Conservation (phyloP, 2,329 filamentous ascomycete genomes). For the Penicillium hordei region DNA sequence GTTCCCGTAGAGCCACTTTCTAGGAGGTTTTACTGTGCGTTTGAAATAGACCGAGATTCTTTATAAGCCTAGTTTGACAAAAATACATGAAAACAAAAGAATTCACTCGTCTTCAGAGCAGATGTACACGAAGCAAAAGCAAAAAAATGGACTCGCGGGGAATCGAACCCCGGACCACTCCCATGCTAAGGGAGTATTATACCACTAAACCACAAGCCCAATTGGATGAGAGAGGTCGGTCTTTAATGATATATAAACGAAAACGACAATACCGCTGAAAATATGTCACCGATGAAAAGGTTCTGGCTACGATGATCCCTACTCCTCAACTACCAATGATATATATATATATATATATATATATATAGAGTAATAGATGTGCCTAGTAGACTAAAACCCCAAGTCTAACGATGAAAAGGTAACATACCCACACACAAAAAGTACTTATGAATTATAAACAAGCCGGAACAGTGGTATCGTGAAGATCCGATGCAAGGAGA, state of each 20-base stretch:
- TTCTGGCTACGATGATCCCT: background rate
- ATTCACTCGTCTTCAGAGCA: no score
- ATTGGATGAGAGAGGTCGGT: background rate
- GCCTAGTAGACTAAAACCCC: background rate
- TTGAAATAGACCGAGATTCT: no score
- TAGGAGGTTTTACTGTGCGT: no score
- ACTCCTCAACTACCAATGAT: no score
- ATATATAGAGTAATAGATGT: background rate
- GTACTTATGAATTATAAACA: background rate
- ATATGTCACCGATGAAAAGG: no score
- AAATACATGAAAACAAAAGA: no score
- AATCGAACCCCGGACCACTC: conserved; percentile 51
- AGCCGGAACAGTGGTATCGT: background rate
- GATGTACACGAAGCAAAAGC: background rate
- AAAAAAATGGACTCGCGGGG: conserved; percentile 46
- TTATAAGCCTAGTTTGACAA: no score
- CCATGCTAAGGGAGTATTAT: conserved; percentile 51
- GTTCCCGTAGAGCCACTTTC: no score
- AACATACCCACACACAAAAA: background rate
- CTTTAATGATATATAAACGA: background rate
- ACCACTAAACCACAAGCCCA: conserved; percentile 48
- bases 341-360: no score
- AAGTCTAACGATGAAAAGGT: background rate
- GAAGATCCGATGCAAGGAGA: background rate
- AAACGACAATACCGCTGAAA: rapidly evolving